Evolutionary conservation across 2,329 filamentous ascomycete species (phyloP), one percentile per base, ranked within the genome.

Genomic region (Samsoniella hepiali): DNA sequence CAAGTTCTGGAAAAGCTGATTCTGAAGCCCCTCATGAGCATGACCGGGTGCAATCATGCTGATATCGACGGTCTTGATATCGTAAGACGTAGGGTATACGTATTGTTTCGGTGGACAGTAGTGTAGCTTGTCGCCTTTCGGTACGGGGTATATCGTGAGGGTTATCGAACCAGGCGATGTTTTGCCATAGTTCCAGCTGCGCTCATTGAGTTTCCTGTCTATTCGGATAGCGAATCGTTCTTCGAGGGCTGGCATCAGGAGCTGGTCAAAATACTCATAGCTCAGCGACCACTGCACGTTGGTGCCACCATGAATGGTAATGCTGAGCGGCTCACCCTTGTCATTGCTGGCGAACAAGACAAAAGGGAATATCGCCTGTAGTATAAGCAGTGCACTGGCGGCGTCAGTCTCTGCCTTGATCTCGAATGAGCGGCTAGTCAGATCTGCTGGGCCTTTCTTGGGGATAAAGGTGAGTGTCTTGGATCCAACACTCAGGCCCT

Each of bases 191-290:
- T 77, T 79, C 85, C 85, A 88, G 10, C 83, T 81, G 8, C 84
- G 78, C 27, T 57, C 67, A 40, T 76, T 72, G 10, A 87, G 69
- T 22, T 72, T 68, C 8, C 83, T 71, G 64, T 82, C 77, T 3
- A 85, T 76, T 1, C 63, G 62, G 47, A 87, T 72, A 1, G 79
- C 78, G 62, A 87, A 86, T 3, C 77, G 76, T 2, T 77, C 74
- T 68, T 84, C 76, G 0, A 88, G 72, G 0, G 78, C 75, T 3
- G 85, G 85, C 38, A 87, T 72, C 1, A 88, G 76, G 0, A 88
- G 81, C 68, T 88, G 85, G 68, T 86, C 83, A 3, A 88, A 73
- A 68, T 88, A 89, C 68, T 89, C 85, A 64, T 79, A 87, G n/a
- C 81, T 84, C 1, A 79, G 76, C 0, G 84, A 85, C 68, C 79